A percentile compares a stretch with the other conserved stretches of the same genome.
phyloP scores from a whole-genome alignment of 164 flowering plant genomes.

The Dillenia suffruticosa region DNA sequence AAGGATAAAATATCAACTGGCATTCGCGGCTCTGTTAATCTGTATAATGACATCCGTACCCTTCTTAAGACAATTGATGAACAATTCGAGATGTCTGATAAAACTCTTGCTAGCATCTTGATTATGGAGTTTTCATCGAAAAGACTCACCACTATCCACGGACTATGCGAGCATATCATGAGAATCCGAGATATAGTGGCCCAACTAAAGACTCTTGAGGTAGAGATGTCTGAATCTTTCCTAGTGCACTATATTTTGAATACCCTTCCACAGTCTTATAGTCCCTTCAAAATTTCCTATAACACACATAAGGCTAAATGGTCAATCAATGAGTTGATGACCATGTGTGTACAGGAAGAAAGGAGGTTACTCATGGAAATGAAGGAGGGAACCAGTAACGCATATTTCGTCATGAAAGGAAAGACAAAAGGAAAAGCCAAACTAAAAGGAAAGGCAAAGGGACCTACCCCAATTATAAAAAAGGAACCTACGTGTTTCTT shows the following conservation, averaged over 20 bases:
- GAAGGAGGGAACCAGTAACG: background rate
- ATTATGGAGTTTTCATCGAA: background rate
- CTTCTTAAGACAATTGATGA: background rate
- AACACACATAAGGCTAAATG: conserved; percentile 1
- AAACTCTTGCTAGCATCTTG: background rate
- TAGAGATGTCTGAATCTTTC: background rate
- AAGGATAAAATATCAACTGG: too few relatives aligned
- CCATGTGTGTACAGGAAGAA: background rate
- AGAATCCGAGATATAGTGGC: background rate
- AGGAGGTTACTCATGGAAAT: background rate
- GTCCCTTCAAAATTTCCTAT: conserved; percentile 1
- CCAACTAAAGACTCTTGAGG: background rate
- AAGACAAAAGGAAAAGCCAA: background rate
- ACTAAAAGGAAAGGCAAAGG: conserved; percentile 6
- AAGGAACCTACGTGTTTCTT: conserved; percentile 10
- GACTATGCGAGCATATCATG: background rate
- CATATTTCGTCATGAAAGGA: background rate
- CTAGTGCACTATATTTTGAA: background rate
- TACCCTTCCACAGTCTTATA: background rate
- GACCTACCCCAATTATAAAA: conserved; percentile 1
- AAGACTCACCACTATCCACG: background rate
- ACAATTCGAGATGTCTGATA: background rate
- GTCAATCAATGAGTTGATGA: background rate
- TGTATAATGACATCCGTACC: too few relatives aligned
- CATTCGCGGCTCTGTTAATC: too few relatives aligned